phyloP scores from a whole-genome alignment of 2,329 filamentous ascomycete species.

The Botrytis elliptica region DNA sequence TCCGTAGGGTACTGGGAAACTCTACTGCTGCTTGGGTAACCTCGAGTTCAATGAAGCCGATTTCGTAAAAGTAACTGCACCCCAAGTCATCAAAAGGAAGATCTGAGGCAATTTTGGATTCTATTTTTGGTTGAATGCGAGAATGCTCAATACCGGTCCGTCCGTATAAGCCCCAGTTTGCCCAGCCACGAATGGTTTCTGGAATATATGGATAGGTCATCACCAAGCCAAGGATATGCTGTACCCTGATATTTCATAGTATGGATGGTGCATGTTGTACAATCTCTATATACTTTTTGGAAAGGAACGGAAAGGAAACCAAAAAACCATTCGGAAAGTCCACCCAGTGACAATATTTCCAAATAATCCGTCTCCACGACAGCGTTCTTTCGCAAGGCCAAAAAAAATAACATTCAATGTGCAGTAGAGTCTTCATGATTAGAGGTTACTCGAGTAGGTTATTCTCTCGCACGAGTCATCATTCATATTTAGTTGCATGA shows the following conservation, averaged over 20 bases:
- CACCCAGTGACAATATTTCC: background rate
- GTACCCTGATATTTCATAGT: background rate
- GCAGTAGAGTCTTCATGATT: background rate
- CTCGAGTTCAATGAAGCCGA: background rate
- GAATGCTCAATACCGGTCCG: background rate
- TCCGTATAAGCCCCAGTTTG: conserved; percentile 1
- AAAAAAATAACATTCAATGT: background rate
- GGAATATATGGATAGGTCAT: background rate
- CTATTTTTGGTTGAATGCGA: background rate
- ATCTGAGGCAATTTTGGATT: background rate
- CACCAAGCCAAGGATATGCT: background rate
- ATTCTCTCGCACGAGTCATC: background rate
- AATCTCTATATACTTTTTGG: background rate
- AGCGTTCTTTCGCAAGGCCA: background rate
- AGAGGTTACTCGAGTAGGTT: background rate
- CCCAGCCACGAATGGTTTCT: conserved; percentile 15
- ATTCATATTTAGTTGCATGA: background rate
- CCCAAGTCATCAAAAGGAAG: background rate
- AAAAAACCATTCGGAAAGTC: background rate
- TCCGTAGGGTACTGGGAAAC: background rate
- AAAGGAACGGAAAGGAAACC: too few species aligned
- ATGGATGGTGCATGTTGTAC: background rate
- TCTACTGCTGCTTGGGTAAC: background rate
- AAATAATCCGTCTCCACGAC: background rate
- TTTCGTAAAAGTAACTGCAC: background rate